Evolutionary conservation across 306 rosid genomes (phyloP).

Genomic region (Quercus aquifolioides): DNA sequence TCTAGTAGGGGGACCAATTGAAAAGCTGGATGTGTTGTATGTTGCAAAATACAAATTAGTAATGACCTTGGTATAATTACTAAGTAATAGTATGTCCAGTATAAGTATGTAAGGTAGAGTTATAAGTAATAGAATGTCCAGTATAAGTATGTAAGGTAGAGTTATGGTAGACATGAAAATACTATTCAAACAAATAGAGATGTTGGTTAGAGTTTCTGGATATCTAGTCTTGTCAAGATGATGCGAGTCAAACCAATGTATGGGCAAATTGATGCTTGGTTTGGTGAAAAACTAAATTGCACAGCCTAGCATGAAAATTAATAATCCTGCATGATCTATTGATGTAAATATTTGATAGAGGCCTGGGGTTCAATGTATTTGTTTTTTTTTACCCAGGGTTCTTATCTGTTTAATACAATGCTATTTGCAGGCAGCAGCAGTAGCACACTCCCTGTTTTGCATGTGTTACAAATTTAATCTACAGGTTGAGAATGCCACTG

Average conservation of each 20-base stretch:
- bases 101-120: neutral
- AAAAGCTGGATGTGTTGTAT: neutral
- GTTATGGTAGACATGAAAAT: neutral
- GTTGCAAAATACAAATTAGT: neutral
- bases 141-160: neutral
- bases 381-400: slow-evolving; percentile 2
- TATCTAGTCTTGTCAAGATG: neutral
- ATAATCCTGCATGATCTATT: neutral
- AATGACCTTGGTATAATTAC: neutral
- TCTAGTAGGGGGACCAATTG: neutral
- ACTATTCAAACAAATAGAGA: neutral
- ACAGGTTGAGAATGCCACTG: slow-evolving; percentile 91
- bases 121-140: neutral
- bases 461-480: slow-evolving; percentile 91
- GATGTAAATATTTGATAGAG: no score
- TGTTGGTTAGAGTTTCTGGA: neutral
- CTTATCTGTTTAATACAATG: slow-evolving; percentile 5
- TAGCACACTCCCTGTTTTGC: slow-evolving; percentile 95
- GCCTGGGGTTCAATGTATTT: neutral
- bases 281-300: neutral
- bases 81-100: neutral
- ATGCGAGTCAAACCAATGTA: neutral
- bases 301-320: neutral
- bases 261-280: neutral
- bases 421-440: slow-evolving; percentile 73